phyloP scores from a whole-genome alignment of 169 alveolate species.

The Besnoitia besnoiti region DNA sequence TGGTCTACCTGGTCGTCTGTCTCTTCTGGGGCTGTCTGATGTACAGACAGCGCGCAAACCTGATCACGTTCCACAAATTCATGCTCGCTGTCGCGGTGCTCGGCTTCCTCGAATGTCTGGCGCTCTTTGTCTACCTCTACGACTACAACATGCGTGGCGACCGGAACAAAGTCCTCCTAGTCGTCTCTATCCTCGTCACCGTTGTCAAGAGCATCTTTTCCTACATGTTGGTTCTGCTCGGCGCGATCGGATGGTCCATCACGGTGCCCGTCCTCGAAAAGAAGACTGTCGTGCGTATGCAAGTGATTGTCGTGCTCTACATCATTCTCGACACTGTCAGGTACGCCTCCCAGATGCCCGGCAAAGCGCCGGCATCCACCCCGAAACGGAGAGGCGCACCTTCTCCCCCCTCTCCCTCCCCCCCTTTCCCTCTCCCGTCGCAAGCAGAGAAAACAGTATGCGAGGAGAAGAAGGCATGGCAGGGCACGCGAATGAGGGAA shows the following conservation, averaged over 20 bases:
- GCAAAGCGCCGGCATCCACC: too few species aligned
- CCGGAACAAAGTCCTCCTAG: neutral
- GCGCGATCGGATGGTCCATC: slow-evolving; percentile 40
- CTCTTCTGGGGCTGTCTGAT: slow-evolving; percentile 20
- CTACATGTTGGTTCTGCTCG: slow-evolving; percentile 44
- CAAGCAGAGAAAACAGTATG: too few species aligned
- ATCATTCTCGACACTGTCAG: slow-evolving; percentile 21
- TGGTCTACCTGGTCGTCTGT: neutral
- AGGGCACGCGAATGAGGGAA: too few species aligned
- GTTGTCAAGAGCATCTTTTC: slow-evolving; percentile 16
- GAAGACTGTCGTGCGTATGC: slow-evolving; percentile 7
- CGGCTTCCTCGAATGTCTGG: slow-evolving; percentile 45
- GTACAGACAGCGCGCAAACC: neutral
- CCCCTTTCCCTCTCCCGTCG: too few species aligned
- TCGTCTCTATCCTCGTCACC: slow-evolving; percentile 4
- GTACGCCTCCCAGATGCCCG: neutral
- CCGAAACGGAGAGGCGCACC: too few species aligned
- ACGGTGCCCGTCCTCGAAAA: slow-evolving; percentile 30
- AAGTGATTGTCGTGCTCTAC: slow-evolving; percentile 20
- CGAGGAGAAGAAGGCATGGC: too few species aligned
- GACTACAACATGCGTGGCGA: slow-evolving; percentile 1
- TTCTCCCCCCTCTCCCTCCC: too few species aligned
- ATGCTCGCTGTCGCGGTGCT: slow-evolving; percentile 3
- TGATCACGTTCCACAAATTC: slow-evolving; percentile 31
- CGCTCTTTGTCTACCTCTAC: neutral